These are phyloP conservation scores for Nemania serpens DNA, from an alignment of 2,329 filamentous ascomycete genomes.

Conservation along the genomic window DNA sequence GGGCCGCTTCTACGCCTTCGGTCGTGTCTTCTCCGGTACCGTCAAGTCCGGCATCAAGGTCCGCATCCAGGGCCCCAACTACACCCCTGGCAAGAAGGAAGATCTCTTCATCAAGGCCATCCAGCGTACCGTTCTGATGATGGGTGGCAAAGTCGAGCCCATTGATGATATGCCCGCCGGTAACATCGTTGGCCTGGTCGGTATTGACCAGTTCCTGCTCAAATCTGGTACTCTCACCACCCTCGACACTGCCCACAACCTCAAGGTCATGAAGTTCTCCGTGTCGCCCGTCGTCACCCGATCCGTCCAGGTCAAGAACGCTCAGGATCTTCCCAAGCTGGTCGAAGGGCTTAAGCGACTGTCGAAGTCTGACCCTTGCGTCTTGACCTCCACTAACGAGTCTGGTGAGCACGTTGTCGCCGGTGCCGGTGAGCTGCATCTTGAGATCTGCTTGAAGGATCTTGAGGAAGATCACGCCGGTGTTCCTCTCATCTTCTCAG, in stretches of 20 bases:
- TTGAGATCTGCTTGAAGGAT: conserved; percentile 99
- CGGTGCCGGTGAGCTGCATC: conserved; percentile 98
- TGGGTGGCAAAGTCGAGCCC: conserved; percentile 98
- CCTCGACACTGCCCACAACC: conserved; percentile 96
- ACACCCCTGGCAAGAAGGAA: conserved; percentile 96
- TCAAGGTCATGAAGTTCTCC: conserved; percentile 99
- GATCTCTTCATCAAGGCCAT: conserved; percentile 99
- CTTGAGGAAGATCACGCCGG: conserved; percentile 98
- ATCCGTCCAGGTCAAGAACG: conserved; percentile 99
- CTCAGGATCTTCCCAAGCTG: conserved; percentile 98
- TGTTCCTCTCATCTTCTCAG: conserved; percentile 96
- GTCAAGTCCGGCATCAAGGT: conserved; percentile 98
- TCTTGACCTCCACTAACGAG: conserved; percentile 84
- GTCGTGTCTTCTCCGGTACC: conserved; percentile 99
- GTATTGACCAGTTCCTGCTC: conserved; percentile 99
- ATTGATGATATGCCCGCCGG: conserved; percentile 98
- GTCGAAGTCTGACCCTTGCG: conserved; percentile 99
- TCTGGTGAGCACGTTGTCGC: conserved; percentile 99
- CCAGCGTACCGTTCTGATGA: conserved; percentile 99
- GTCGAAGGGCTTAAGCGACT: conserved; percentile 99
- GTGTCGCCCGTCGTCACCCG: conserved; percentile 98
- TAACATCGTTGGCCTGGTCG: conserved; percentile 99
- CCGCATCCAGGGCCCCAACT: conserved; percentile 99
- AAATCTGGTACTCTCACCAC: conserved; percentile 99
- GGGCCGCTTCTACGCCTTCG: conserved; percentile 99